phyloP scores from a whole-genome alignment of 805 yeast genomes.

The Metschnikowia similis region DNA sequence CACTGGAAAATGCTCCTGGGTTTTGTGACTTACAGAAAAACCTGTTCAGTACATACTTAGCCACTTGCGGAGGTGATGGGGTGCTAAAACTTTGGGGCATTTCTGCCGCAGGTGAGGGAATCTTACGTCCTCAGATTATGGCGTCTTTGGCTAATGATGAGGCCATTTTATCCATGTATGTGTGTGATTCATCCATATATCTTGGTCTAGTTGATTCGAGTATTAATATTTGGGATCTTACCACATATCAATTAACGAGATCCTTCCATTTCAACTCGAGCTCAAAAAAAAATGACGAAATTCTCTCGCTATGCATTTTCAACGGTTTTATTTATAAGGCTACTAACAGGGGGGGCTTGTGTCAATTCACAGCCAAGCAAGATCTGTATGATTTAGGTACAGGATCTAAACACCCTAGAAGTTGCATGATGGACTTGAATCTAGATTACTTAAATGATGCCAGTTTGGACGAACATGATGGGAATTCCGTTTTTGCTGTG shows the following conservation, averaged over 20 bases:
- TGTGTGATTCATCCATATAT: constrained; percentile 65
- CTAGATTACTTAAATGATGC: not conserved
- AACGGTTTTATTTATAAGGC: constrained; percentile 62
- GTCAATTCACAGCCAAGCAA: constrained; percentile 23
- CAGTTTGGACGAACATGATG: constrained; percentile 9
- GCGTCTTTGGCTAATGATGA: constrained; percentile 54
- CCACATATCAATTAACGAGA: constrained; percentile 66
- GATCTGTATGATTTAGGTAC: constrained; percentile 8
- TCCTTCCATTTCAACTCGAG: constrained; percentile 29
- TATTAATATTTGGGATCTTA: constrained; percentile 82
- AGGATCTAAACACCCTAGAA: not conserved
- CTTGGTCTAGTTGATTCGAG: constrained; percentile 76
- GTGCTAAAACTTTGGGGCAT: constrained; percentile 72
- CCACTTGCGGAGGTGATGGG: constrained; percentile 87
- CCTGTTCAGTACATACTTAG: constrained; percentile 18
- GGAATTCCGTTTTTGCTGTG: constrained; percentile 49
- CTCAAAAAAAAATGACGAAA: constrained; percentile 22
- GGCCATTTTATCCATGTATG: constrained; percentile 65
- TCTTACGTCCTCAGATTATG: constrained; percentile 5
- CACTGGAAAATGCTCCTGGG: constrained; percentile 11
- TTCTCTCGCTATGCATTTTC: constrained; percentile 56
- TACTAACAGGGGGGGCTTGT: constrained; percentile 42
- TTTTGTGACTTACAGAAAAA: constrained; percentile 18
- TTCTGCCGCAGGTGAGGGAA: constrained; percentile 5
- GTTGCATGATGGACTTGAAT: constrained; percentile 7